These are phyloP conservation scores for Benincasa hispida DNA, from an alignment of 306 rosid species.

Conservation along the genomic window DNA sequence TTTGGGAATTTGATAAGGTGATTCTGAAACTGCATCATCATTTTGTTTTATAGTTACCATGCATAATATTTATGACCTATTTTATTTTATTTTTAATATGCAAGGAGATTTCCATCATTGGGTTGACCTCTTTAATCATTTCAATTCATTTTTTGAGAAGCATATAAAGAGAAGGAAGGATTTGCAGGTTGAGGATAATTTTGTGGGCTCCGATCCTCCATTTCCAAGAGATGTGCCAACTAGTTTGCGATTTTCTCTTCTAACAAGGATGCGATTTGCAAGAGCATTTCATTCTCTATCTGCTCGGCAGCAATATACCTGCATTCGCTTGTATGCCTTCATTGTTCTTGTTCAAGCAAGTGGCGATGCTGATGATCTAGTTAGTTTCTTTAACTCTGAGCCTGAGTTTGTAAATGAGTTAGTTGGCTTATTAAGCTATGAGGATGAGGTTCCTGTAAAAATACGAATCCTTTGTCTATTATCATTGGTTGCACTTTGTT, in stretches of 20 bases:
- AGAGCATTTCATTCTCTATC: constrained; percentile 83
- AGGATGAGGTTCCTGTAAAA: too few species aligned
- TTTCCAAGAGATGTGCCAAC: constrained; percentile 83
- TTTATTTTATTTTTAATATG: constrained; percentile 26
- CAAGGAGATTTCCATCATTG: constrained; percentile 99
- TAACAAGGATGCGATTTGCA: constrained; percentile 88
- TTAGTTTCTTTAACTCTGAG: constrained; percentile 83
- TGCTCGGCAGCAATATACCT: constrained; percentile 75
- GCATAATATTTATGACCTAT: constrained; percentile 7
- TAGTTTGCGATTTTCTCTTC: constrained; percentile 66
- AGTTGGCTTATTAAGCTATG: constrained; percentile 68
- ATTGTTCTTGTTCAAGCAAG: constrained; percentile 84
- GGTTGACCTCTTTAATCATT: constrained; percentile 92
- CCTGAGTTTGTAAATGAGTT: constrained; percentile 94
- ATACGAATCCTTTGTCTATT: too few species aligned
- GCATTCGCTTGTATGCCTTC: too few species aligned
- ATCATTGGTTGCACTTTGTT: constrained; percentile 87
- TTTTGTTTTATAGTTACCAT: constrained; percentile 4
- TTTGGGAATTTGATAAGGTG: constrained; percentile 97
- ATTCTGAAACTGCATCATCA: constrained; percentile 12
- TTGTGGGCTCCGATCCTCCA: constrained; percentile 66
- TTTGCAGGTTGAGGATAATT: constrained; percentile 75
- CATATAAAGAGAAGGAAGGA: constrained; percentile 69
- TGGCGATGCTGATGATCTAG: constrained; percentile 71
- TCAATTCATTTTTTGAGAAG: constrained; percentile 95